Percentiles rank a stretch among this genome's conserved stretches.
phyloP scores from a whole-genome alignment of 129 eudicot genomes.

The Cynara cardunculus region DNA sequence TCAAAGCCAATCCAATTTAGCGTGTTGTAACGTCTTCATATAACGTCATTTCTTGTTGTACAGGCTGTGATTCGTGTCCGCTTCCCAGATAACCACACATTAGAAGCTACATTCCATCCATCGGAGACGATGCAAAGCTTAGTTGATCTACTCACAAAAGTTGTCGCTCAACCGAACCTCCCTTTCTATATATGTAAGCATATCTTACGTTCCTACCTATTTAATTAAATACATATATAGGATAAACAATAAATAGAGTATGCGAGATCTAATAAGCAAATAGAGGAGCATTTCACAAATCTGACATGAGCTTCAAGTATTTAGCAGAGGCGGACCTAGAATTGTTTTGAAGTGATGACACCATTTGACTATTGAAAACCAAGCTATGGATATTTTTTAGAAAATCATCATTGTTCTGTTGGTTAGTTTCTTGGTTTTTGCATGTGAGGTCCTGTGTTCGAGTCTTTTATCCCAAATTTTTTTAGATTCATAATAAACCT shows the following conservation, averaged over 20 bases:
- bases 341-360: not conserved
- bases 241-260: not conserved
- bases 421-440: not conserved
- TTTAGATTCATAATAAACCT: no score
- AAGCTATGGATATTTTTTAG: not conserved
- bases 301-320: not conserved
- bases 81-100: constrained; percentile 75
- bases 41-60: not conserved
- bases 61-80: constrained; percentile 84
- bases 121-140: constrained; percentile 72
- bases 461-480: not conserved
- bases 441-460: not conserved
- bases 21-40: not conserved
- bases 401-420: not conserved
- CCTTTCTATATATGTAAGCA: constrained; percentile 73
- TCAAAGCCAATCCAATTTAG: not conserved
- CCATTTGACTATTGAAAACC: not conserved
- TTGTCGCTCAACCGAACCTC: constrained; percentile 56
- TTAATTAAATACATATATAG: not conserved
- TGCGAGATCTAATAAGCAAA: not conserved
- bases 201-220: not conserved
- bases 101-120: constrained; percentile 83
- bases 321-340: no score
- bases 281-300: not conserved
- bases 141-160: constrained; percentile 67